Evolutionary conservation across 176 grass and related monocot genomes (phyloP).

Genomic region (Phoenix roebelenii): DNA sequence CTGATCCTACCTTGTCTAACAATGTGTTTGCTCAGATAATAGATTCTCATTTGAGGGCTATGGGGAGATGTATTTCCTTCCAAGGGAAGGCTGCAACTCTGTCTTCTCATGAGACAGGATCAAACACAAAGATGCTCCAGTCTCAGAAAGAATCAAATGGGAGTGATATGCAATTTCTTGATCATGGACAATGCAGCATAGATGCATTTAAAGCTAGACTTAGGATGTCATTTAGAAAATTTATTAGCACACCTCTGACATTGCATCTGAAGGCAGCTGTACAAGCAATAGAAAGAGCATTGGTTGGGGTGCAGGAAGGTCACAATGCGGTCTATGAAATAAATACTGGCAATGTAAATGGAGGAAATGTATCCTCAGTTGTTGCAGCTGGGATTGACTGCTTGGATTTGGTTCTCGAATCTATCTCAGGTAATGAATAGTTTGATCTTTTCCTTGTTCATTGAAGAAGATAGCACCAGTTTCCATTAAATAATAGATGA

Average conservation of each 20-base stretch:
- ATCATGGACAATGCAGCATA: constrained; percentile 35
- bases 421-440: constrained; percentile 43
- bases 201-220: constrained; percentile 66
- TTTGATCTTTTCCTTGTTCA: too few species aligned
- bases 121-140: constrained; percentile 59
- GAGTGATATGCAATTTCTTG: constrained; percentile 20
- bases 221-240: constrained; percentile 60
- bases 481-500: too few species aligned
- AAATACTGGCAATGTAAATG: constrained; percentile 53
- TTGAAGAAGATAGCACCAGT: too few species aligned
- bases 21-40: constrained; percentile 53
- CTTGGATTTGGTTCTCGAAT: constrained; percentile 77
- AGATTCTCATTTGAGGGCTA: constrained; percentile 51
- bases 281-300: constrained; percentile 75
- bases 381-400: constrained; percentile 72
- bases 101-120: constrained; percentile 73
- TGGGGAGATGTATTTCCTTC: constrained; percentile 87
- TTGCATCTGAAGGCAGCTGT: constrained; percentile 38
- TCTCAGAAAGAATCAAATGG: constrained; percentile 27
- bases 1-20: constrained; percentile 48
- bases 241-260: constrained; percentile 49
- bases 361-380: constrained; percentile 55
- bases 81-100: constrained; percentile 74
- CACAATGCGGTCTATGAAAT: constrained; percentile 61
- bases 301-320: constrained; percentile 63